These are phyloP conservation scores for Curvularia sp. DNA, from an alignment of 2,329 filamentous ascomycete species.

Conservation along the genomic window DNA sequence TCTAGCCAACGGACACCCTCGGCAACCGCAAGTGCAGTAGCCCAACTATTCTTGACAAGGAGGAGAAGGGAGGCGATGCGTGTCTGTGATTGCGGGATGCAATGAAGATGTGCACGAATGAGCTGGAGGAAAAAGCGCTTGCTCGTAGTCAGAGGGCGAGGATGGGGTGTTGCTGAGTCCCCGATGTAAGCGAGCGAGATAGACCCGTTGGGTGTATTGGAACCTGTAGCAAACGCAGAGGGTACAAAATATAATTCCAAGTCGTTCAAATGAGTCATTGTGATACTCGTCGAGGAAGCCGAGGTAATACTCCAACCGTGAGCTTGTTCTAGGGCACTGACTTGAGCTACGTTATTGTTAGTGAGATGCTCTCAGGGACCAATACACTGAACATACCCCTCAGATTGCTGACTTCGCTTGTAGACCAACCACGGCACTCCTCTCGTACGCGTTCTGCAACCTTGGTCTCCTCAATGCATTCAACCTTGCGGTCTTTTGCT, in stretches of 20 bases:
- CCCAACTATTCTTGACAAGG: slow-evolving; percentile 70
- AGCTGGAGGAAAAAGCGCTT: slow-evolving; percentile 78
- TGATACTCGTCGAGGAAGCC: slow-evolving; percentile 67
- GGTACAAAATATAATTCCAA: slow-evolving; percentile 77
- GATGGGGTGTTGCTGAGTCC: slow-evolving; percentile 61
- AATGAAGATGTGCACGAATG: slow-evolving; percentile 72
- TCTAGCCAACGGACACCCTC: slow-evolving; percentile 68
- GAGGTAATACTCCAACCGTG: slow-evolving; percentile 75
- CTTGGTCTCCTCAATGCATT: slow-evolving; percentile 75
- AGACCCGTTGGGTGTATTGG: slow-evolving; percentile 54
- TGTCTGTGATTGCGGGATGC: slow-evolving; percentile 65
- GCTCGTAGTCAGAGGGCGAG: slow-evolving; percentile 66
- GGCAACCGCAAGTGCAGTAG: slow-evolving; percentile 66
- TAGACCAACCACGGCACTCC: slow-evolving; percentile 88
- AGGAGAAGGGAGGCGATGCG: slow-evolving; percentile 65
- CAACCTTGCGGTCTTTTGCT: slow-evolving; percentile 70
- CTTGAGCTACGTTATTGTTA: slow-evolving; percentile 64
- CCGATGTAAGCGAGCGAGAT: slow-evolving; percentile 77
- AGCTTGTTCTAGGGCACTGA: slow-evolving; percentile 69
- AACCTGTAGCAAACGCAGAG: slow-evolving; percentile 61
- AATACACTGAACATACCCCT: slow-evolving; percentile 67
- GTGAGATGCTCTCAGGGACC: slow-evolving; percentile 13
- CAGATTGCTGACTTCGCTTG: slow-evolving; percentile 78
- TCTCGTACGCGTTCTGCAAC: slow-evolving; percentile 85
- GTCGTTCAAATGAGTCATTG: slow-evolving; percentile 75